phyloP scores from a whole-genome alignment of 2,329 filamentous ascomycete genomes.

The Dactylella cylindrospora region DNA sequence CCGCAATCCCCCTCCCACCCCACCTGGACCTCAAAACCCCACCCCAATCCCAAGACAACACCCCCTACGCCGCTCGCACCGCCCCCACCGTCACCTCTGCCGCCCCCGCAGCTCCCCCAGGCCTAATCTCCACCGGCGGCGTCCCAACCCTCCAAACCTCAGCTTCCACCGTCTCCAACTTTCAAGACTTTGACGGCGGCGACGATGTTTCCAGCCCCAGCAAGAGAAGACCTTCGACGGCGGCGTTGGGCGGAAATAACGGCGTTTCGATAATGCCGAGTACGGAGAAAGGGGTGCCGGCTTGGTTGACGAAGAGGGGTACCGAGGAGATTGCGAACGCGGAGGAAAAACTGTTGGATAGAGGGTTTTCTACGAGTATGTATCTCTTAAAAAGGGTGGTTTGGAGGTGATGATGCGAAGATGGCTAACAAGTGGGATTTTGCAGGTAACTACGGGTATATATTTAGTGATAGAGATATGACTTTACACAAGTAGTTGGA shows the following conservation, averaged over 20 bases:
- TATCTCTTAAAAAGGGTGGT: background rate
- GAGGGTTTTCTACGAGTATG: conserved; percentile 40
- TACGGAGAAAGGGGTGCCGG: conserved; percentile 27
- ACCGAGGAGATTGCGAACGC: conserved; percentile 35
- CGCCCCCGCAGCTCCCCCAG: background rate
- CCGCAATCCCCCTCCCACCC: too few relatives aligned
- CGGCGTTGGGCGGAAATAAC: conserved; percentile 4
- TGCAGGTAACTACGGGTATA: conserved; percentile 28
- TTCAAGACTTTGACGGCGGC: conserved; percentile 9
- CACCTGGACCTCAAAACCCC: conserved; percentile 42
- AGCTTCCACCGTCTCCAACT: conserved; percentile 19
- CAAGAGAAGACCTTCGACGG: background rate
- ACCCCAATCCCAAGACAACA: conserved; percentile 40
- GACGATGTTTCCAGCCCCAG: conserved; percentile 1
- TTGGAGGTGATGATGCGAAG: too few relatives aligned
- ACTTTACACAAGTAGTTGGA: conserved; percentile 14
- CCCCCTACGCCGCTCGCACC: conserved; percentile 29
- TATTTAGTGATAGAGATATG: conserved; percentile 39
- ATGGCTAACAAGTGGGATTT: background rate
- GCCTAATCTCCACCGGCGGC: background rate
- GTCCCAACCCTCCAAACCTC: conserved; percentile 18
- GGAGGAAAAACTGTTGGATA: conserved; percentile 29
- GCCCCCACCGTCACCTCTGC: background rate
- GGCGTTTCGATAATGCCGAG: conserved; percentile 28
- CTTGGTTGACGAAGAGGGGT: conserved; percentile 42